Evolutionary conservation across 148 eudicot genomes (phyloP).

Genomic region (Vaccinium macrocarpon): DNA sequence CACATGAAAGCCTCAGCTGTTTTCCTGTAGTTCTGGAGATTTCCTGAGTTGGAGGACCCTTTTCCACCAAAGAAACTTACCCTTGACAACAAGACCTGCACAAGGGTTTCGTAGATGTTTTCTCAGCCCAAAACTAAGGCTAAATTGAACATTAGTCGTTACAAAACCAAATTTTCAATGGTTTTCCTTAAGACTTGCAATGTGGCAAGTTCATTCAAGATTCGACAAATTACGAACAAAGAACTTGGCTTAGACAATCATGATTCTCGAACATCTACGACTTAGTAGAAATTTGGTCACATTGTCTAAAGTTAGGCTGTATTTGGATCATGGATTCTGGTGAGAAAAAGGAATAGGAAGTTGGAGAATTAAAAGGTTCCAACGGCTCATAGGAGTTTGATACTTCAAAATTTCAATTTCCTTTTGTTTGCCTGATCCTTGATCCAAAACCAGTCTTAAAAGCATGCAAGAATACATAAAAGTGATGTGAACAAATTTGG

Average conservation of each 20-base stretch:
- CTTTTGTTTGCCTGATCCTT: background rate
- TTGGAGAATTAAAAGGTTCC: background rate
- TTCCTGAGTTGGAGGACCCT: constrained; percentile 49
- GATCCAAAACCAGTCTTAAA: background rate
- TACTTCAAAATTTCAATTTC: background rate
- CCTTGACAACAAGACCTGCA: constrained; percentile 82
- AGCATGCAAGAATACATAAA: background rate
- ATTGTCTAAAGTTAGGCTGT: background rate
- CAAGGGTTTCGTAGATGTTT: background rate
- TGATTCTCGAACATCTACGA: background rate
- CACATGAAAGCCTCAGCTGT: constrained; percentile 90
- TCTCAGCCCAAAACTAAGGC: background rate
- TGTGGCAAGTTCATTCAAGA: background rate
- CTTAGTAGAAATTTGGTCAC: background rate
- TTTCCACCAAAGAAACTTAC: constrained; percentile 64
- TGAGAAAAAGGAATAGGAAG: background rate
- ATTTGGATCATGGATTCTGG: background rate
- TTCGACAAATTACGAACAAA: background rate
- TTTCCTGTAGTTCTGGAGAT: constrained; percentile 51
- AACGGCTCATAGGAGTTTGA: background rate
- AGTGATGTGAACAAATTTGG: background rate
- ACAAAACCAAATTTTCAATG: background rate
- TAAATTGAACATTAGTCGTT: background rate
- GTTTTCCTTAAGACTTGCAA: background rate
- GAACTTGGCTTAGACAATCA: background rate